phyloP scores from a whole-genome alignment of 768 basidiomycete species.

The Coprinopsis marcescibilis region DNA sequence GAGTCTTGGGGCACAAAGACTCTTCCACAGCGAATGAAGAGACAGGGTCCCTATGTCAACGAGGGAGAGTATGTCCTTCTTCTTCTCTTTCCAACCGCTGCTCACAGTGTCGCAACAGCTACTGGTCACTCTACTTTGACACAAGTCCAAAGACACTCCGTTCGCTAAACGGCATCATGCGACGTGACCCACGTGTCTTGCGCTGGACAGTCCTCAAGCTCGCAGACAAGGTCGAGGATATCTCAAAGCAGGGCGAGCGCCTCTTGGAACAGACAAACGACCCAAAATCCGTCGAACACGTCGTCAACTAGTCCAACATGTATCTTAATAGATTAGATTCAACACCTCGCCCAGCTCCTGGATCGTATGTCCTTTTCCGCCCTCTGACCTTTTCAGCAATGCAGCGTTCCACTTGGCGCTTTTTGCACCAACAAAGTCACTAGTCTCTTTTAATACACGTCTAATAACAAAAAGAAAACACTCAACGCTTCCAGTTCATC shows the following conservation, averaged over 20 bases:
- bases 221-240: slow-evolving; percentile 66
- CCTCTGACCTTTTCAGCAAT: slow-evolving; percentile 48
- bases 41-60: slow-evolving; percentile 48
- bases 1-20: slow-evolving; percentile 68
- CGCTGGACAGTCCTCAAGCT: slow-evolving; percentile 78
- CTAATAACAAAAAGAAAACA: not conserved
- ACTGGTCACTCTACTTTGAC: slow-evolving; percentile 91
- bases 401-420: slow-evolving; percentile 51
- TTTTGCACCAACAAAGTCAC: slow-evolving; percentile 62
- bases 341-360: no score
- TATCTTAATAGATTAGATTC: not conserved
- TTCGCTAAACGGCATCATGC: slow-evolving; percentile 60
- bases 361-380: no score
- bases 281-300: not conserved
- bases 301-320: not conserved
- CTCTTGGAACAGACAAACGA: slow-evolving; percentile 24
- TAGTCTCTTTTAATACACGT: slow-evolving; percentile 20
- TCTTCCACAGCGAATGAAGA: slow-evolving; percentile 70
- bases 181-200: slow-evolving; percentile 76
- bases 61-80: slow-evolving; percentile 67
- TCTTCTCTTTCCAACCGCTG: not conserved
- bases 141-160: slow-evolving; percentile 67
- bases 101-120: slow-evolving; percentile 38
- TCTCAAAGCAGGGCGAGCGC: slow-evolving; percentile 48
- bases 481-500: slow-evolving; percentile 64